Conservation (phyloP, 345 rosid genomes). For the Syzygium jambos region DNA sequence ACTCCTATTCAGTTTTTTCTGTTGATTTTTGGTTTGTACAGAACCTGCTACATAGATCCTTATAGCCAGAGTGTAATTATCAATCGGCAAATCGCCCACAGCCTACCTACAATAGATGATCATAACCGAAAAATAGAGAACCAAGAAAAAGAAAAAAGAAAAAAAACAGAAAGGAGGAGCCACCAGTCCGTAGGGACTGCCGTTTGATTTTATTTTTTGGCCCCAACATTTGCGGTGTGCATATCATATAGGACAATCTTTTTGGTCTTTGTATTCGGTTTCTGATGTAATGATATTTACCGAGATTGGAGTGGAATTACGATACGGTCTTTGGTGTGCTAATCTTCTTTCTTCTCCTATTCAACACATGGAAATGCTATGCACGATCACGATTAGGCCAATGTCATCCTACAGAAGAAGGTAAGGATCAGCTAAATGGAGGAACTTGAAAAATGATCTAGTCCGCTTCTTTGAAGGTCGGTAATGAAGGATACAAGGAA, state of each 20-base stretch:
- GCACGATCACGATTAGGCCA: not conserved
- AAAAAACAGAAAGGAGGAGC: conserved; percentile 24
- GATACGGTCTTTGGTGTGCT: conserved; percentile 43
- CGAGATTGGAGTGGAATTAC: conserved; percentile 36
- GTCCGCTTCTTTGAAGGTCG: not conserved
- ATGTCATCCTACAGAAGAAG: not conserved
- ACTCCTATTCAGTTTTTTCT: conserved; percentile 20
- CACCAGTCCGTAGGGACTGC: conserved; percentile 39
- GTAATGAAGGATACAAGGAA: not conserved
- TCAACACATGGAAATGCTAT: not conserved
- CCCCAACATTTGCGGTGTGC: not conserved
- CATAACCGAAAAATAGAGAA: not conserved
- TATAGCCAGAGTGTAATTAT: conserved; percentile 46
- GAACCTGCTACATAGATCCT: conserved; percentile 25
- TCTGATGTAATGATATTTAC: conserved; percentile 40
- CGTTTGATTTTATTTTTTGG: conserved; percentile 11
- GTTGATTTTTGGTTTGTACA: conserved; percentile 51
- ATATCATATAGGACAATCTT: not conserved
- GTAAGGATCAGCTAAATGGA: not conserved
- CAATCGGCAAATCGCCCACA: conserved; percentile 54
- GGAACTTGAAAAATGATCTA: not conserved
- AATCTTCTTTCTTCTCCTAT: conserved; percentile 2
- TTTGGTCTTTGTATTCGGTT: conserved; percentile 4
- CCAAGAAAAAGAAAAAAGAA: conserved; percentile 10
- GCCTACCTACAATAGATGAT: conserved; percentile 7